Percentiles rank a stretch among this genome's conserved stretches.
These are phyloP conservation scores for Halteria grandinella DNA, from an alignment of 73 alveolate species.

Conservation along the genomic window DNA sequence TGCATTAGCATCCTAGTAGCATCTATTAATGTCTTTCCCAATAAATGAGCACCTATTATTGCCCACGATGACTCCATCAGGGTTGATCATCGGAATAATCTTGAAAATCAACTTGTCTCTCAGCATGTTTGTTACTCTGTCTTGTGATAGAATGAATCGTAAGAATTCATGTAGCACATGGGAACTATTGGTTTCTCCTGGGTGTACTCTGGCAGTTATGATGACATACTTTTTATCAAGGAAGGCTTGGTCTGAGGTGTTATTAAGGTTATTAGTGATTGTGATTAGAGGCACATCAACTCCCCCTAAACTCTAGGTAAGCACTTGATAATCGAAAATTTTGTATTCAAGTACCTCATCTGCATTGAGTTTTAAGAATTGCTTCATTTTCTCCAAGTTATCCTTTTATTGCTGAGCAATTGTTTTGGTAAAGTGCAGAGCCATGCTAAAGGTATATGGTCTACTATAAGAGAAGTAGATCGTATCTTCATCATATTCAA, in stretches of 20 bases:
- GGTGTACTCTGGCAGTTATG: conserved; percentile 18
- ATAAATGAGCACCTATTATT: conserved; percentile 65
- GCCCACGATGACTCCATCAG: conserved; percentile 80
- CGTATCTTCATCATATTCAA: conserved; percentile 65
- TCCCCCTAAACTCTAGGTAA: conserved; percentile 46
- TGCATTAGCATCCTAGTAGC: conserved; percentile 5
- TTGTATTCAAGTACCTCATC: not conserved
- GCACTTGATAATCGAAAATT: not conserved
- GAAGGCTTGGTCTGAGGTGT: not conserved
- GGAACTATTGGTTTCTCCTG: conserved; percentile 71
- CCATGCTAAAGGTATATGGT: conserved; percentile 76
- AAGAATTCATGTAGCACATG: conserved; percentile 79
- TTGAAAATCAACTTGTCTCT: conserved; percentile 73
- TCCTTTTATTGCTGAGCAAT: not conserved
- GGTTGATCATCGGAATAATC: conserved; percentile 79
- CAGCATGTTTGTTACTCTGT: conserved; percentile 10
- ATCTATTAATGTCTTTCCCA: conserved; percentile 77
- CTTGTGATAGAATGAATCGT: conserved; percentile 70
- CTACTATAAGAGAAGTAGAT: conserved; percentile 85
- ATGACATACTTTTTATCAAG: conserved; percentile 9
- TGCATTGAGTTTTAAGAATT: not conserved
- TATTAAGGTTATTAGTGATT: conserved; percentile 23
- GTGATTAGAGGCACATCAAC: conserved; percentile 46
- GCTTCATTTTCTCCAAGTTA: too few species aligned
- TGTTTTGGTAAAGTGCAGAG: not conserved